Evolutionary conservation across 148 eudicot genomes (phyloP).

Genomic region (Chenopodium formosanum): DNA sequence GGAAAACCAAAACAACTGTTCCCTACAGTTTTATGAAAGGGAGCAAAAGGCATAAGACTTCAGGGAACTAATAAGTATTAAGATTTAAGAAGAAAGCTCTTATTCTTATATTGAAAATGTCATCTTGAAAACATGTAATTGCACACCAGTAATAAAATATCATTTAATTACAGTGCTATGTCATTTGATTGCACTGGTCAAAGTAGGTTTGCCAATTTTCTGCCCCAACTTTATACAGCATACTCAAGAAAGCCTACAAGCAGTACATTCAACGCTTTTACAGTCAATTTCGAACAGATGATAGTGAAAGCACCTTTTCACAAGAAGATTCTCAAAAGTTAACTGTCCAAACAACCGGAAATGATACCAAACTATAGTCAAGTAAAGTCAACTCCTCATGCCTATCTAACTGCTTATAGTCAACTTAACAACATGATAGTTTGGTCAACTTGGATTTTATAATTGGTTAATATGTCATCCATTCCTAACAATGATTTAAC

Average conservation of each 20-base stretch:
- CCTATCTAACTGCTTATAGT: not conserved
- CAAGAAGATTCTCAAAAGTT: slow-evolving; percentile 4
- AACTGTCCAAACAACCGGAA: not conserved
- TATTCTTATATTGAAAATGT: not conserved
- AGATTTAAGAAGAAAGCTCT: not conserved
- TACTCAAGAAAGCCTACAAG: not conserved
- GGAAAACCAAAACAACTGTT: slow-evolving; percentile 74
- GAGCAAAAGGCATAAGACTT: not conserved
- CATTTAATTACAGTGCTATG: not conserved
- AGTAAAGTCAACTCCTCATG: not conserved
- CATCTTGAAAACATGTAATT: not conserved
- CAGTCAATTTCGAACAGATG: not conserved
- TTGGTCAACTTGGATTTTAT: not conserved
- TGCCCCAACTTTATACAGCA: not conserved
- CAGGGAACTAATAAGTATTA: not conserved
- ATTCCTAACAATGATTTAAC: not conserved
- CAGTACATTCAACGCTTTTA: not conserved
- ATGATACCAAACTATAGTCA: not conserved
- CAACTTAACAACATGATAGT: not conserved
- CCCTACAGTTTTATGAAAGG: slow-evolving; percentile 41
- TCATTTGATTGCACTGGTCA: not conserved
- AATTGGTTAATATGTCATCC: not conserved
- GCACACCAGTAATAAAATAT: not conserved
- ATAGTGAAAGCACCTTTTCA: not conserved
- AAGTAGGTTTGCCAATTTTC: not conserved